Base-by-base conservation (phyloP, 2,329 filamentous ascomycete genomes). In the Tolypocladium inflatum region DNA sequence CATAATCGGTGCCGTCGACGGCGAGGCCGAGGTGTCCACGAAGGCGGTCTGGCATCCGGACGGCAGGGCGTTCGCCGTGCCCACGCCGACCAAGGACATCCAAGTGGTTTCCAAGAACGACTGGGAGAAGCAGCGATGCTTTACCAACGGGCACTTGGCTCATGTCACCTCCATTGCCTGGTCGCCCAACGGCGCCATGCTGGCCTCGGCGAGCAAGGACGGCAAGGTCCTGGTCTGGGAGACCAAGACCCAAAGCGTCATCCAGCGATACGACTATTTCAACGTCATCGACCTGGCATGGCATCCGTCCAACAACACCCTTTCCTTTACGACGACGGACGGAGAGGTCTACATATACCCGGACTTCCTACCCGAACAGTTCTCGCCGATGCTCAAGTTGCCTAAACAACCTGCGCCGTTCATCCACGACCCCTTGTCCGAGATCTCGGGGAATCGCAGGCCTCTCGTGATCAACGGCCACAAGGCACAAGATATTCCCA, bases 291-390 rank as follows among this genome's bases (percentile, higher is more conserved):
- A 92, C 62, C 79, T 99, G 59, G 82, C 85, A 37, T 99, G 94
- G 93, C 94, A 99, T 67, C 92, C 92, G 7, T 87, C 82, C 1
- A 86, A 91, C 62, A 99, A 99, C 65, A 83, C 93, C 3, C 74
- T 94, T 1, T 95, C 92, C 0, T 97, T 97, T 67, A 95, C 93
- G 0, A 97, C 91, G 42, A 89, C 87, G 1, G 90, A 96, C 59
- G 94, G 95, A 61, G 91, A 97, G 71, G 84, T 97, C 15, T 97
- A 91, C 70, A 97, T 97, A 57, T 89, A 92, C 68, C 85, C 86
- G 13, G 83, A 90, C 57, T 85, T 88, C 63, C 74, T 89, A 3
- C 76, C 82, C 2, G 76, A 80, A 30, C 83, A 87, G 64, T 83
- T 81, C 65, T 71, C 76, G 2, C 71, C 78, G 21, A 69, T 87